Conservation (phyloP, 495 filamentous ascomycete species). For the Tricharina praecox region DNA sequence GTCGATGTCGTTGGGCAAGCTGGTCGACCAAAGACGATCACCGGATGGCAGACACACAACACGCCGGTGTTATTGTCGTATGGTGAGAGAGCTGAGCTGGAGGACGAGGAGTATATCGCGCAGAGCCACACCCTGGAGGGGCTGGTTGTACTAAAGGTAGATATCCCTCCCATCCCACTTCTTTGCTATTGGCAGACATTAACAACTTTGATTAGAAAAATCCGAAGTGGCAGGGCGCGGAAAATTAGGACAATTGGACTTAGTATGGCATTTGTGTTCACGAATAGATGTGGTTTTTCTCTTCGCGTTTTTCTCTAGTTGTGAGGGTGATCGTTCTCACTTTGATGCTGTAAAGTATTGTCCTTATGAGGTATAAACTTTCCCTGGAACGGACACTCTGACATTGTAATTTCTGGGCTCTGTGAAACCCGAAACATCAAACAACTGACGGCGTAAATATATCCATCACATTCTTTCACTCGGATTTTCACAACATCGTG, state of each 20-base stretch:
- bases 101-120: constrained; percentile 92
- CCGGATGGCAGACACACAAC: constrained; percentile 98
- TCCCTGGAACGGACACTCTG: no score
- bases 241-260: constrained; percentile 2
- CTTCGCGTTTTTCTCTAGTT: no score
- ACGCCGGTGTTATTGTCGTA: constrained; percentile 84
- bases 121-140: constrained; percentile 84
- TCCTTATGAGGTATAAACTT: no score
- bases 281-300: constrained; percentile 5
- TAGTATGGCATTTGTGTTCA: background rate
- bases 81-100: constrained; percentile 87
- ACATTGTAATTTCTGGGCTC: no score
- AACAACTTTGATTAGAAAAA: constrained; percentile 20
- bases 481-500: no score
- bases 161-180: background rate
- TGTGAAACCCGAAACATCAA: no score
- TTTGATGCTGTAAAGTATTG: no score
- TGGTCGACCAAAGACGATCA: constrained; percentile 94
- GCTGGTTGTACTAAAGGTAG: constrained; percentile 82
- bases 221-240: constrained; percentile 26
- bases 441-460: no score
- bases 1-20: constrained; percentile 97
- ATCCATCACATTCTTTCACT: no score
- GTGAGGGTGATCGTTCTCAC: no score
- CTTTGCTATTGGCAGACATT: background rate